Base-by-base conservation (phyloP, 768 basidiomycete genomes). In the Clathrus columnatus region DNA sequence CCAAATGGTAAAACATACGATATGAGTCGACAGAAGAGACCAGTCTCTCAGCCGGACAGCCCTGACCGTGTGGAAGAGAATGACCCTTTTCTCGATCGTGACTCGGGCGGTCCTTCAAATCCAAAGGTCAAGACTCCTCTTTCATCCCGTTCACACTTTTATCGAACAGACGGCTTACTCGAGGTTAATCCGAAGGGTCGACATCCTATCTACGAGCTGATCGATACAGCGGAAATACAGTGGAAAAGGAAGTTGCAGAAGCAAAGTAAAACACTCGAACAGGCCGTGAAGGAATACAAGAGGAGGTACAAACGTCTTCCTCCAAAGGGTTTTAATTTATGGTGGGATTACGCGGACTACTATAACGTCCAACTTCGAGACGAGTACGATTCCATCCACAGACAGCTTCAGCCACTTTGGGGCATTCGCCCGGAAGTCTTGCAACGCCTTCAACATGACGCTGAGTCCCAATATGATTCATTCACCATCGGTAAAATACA, bases 361-460 rank as follows among this genome's bases (percentile, higher is more conserved):
- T 62, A 80, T 61, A 66, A 75, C 32, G 73, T 81, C 18, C 73
- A 72, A 50, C 68, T 80, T 7, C 73, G 74, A 6, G 79, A 80
- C 61, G 79, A 80, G 57, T 81, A 80, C 60, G 78, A 80, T 61
- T 73, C 75, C 52, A 79, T 81, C 51, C 60, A 67, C 57, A 62
- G 57, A 16, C 71, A 76, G 57, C 58, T 79, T 7, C 66, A 71
- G 27, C 76, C 75, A 0, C 76, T 73, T 62, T 75, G 72, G 70
- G 76, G 71, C 7, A 60, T 75, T 30, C 56, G 61, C 7, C 74
- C 75, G 6, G 44, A 48, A 0, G 67, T 68, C 42, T 62, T 76
- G 1, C 62, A 62, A 27, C 46, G 30, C 6, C 57, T 69, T 17
- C 69, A 68, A 18, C 42, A 29, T 1, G 62, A 67, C 44, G 65